phyloP scores from a whole-genome alignment of 73 alveolate species.

The Tetrahymena elliotti region DNA sequence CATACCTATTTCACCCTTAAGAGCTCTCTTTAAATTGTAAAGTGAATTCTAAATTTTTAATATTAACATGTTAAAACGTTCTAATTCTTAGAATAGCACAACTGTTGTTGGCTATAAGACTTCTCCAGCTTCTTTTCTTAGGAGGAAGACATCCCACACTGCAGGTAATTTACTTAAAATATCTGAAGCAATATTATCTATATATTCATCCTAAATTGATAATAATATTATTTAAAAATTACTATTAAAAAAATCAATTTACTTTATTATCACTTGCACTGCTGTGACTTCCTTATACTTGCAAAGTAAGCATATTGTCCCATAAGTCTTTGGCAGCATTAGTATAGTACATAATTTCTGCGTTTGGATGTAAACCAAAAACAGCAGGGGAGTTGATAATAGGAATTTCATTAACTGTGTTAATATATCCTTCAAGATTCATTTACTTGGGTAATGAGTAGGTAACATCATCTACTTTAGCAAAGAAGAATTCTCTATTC shows the following conservation, averaged over 20 bases:
- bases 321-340: conserved; percentile 91
- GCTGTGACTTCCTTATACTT: conserved; percentile 77
- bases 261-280: conserved; percentile 71
- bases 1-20: conserved; percentile 95
- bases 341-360: conserved; percentile 92
- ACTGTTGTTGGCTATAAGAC: conserved; percentile 88
- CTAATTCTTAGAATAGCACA: conserved; percentile 96
- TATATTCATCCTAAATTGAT: conserved; percentile 9
- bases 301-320: conserved; percentile 85
- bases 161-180: conserved; percentile 72
- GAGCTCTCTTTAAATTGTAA: conserved; percentile 84
- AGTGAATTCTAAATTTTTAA: conserved; percentile 80
- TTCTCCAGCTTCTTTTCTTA: conserved; percentile 58
- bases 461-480: neutral
- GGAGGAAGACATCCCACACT: conserved; percentile 50
- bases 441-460: conserved; percentile 40
- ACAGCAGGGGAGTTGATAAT: conserved; percentile 84
- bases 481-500: conserved; percentile 66
- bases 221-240: neutral
- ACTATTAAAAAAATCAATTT: neutral
- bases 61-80: conserved; percentile 87
- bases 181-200: conserved; percentile 62
- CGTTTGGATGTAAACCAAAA: conserved; percentile 96
- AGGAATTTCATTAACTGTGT: conserved; percentile 76
- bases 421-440: conserved; percentile 54